phyloP scores from a whole-genome alignment of 306 rosid species.

The Dalbergia cultrata region DNA sequence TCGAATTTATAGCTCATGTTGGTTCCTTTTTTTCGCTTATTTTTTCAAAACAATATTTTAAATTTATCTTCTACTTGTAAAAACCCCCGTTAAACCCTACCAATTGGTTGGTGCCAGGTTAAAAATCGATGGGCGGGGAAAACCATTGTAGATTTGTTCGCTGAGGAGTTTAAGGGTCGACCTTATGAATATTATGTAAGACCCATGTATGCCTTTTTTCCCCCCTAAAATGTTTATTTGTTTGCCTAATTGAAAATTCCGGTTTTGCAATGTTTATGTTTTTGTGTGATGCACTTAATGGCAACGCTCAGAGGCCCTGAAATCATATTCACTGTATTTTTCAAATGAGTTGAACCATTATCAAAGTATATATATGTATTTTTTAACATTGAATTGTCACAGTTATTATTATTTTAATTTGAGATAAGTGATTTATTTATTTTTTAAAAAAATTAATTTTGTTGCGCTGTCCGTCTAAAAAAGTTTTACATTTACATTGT shows the following conservation, averaged over 20 bases:
- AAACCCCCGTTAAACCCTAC: conserved; percentile 55
- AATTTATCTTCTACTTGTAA: not conserved
- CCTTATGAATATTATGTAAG: conserved; percentile 85
- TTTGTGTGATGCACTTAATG: not conserved
- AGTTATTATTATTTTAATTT: too few species aligned
- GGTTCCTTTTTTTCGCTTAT: conserved; percentile 13
- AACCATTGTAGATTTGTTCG: conserved; percentile 84
- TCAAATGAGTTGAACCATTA: not conserved
- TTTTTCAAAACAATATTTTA: not conserved
- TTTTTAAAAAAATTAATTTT: too few species aligned
- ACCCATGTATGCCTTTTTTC: not conserved
- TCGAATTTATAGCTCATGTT: conserved; percentile 90
- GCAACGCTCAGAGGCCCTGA: not conserved
- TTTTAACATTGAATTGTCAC: not conserved
- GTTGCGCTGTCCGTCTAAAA: too few species aligned
- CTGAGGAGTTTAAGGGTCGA: conserved; percentile 94
- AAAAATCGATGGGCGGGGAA: conserved; percentile 95
- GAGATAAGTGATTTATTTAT: too few species aligned
- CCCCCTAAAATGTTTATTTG: not conserved
- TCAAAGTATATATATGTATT: too few species aligned
- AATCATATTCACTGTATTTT: not conserved
- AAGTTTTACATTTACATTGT: too few species aligned
- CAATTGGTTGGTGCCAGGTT: conserved; percentile 60
- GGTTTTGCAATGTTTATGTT: not conserved
- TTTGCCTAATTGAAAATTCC: not conserved